Evolutionary conservation across 2,329 filamentous ascomycete species (phyloP).

Genomic region (Aspergillus brasiliensis): DNA sequence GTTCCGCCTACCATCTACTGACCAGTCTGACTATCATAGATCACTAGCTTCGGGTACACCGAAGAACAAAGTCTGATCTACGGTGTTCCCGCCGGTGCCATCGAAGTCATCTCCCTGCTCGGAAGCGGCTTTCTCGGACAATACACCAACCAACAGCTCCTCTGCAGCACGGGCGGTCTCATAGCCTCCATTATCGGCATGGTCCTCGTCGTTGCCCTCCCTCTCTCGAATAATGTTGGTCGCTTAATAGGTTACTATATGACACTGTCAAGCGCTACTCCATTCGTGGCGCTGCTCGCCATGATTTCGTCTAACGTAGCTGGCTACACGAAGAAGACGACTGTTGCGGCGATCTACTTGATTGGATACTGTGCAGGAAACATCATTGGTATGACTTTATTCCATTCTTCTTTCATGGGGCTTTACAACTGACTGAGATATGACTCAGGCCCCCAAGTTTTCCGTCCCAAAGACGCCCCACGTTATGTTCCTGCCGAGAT

Average conservation of each 20-base stretch:
- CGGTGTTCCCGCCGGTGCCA: conserved; percentile 65
- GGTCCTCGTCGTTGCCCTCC: conserved; percentile 65
- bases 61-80: conserved; percentile 64
- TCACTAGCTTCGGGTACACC: conserved; percentile 66
- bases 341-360: conserved; percentile 52
- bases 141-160: conserved; percentile 57
- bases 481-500: conserved; percentile 66
- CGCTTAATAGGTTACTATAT: conserved; percentile 67
- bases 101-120: conserved; percentile 63
- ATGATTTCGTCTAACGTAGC: conserved; percentile 64
- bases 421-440: neutral
- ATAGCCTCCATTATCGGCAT: conserved; percentile 60
- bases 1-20: neutral
- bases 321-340: conserved; percentile 58
- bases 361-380: conserved; percentile 56
- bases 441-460: conserved; percentile 55
- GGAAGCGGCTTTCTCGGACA: conserved; percentile 61
- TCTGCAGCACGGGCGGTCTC: conserved; percentile 57
- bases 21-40: conserved; percentile 32
- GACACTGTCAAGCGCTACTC: conserved; percentile 60
- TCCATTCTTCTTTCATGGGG: neutral
- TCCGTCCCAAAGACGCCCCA: conserved; percentile 58
- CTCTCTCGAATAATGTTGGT: conserved; percentile 59
- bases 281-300: conserved; percentile 65
- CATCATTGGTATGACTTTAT: conserved; percentile 52